A percentile compares a stretch with the other conserved stretches of the same genome.
Evolutionary conservation across 257 asterid genomes (phyloP).

Genomic region (Ehretia macrophylla): DNA sequence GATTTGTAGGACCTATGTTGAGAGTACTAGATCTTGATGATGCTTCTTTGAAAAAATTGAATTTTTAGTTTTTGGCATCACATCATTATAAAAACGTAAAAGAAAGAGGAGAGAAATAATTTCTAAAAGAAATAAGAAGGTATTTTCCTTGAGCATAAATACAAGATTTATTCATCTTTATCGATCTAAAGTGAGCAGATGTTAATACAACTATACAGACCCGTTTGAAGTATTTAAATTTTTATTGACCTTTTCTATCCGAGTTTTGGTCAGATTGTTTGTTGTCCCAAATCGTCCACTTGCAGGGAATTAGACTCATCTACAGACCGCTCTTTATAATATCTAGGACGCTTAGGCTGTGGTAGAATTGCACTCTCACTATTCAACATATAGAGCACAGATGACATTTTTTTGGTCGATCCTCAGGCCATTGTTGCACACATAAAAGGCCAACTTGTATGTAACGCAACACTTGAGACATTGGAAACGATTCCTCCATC

Average conservation of each 20-base stretch:
- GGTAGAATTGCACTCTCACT: constrained; percentile 12
- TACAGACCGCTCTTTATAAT: constrained; percentile 14
- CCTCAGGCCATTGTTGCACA: constrained; percentile 21
- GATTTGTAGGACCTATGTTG: too few species aligned
- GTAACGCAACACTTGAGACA: constrained; percentile 11
- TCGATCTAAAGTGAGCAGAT: not conserved
- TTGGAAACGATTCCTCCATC: not conserved
- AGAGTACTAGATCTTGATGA: too few species aligned
- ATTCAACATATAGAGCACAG: constrained; percentile 17
- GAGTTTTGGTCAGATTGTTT: not conserved
- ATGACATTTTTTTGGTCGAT: constrained; percentile 26
- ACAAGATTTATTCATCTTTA: too few species aligned
- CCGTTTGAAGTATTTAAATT: not conserved
- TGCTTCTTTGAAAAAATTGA: too few species aligned
- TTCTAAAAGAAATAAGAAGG: too few species aligned
- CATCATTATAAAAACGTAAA: too few species aligned
- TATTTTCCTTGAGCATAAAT: too few species aligned
- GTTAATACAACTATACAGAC: not conserved
- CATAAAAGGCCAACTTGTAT: constrained; percentile 29
- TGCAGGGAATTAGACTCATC: not conserved
- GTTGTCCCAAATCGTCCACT: not conserved
- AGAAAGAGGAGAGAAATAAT: too few species aligned
- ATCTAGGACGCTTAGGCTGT: constrained; percentile 23
- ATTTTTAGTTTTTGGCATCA: too few species aligned
- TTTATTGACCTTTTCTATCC: not conserved